Conservation (phyloP, 108 stramenopile genomes). For the Cyclotella choctawhatcheeana region DNA sequence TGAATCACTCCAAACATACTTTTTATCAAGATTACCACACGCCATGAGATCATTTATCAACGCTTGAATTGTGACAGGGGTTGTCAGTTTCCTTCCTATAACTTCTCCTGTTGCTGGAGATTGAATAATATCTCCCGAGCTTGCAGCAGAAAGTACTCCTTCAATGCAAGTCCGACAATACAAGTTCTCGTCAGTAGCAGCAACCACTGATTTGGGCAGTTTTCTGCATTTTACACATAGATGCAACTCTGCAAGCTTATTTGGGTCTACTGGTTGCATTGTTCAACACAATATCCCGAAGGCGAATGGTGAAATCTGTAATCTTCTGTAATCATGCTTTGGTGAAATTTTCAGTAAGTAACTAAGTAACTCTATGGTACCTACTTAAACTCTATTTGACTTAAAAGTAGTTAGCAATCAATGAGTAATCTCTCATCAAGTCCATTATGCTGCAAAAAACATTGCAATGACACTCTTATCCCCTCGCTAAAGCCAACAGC, state of each 20-base stretch:
- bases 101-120: neutral
- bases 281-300: too few relatives aligned
- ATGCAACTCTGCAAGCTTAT: conserved; percentile 4
- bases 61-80: conserved; percentile 7
- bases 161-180: neutral
- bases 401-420: conserved; percentile 44
- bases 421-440: conserved; percentile 61
- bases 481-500: conserved; percentile 81
- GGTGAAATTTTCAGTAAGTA: too few relatives aligned
- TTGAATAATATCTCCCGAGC: neutral
- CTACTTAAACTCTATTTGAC: too few relatives aligned
- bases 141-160: neutral
- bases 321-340: too few relatives aligned
- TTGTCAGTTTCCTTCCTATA: neutral
- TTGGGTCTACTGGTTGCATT: conserved; percentile 25
- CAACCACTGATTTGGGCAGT: conserved; percentile 4
- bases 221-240: conserved; percentile 13
- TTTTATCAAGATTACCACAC: conserved; percentile 1
- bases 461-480: conserved; percentile 76
- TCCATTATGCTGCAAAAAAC: conserved; percentile 77
- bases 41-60: conserved; percentile 8
- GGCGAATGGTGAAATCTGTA: neutral
- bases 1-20: neutral
- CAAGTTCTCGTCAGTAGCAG: neutral
- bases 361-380: too few relatives aligned